Conservation (phyloP, 108 stramenopile genomes). For the Schizochytrium sp. region DNA sequence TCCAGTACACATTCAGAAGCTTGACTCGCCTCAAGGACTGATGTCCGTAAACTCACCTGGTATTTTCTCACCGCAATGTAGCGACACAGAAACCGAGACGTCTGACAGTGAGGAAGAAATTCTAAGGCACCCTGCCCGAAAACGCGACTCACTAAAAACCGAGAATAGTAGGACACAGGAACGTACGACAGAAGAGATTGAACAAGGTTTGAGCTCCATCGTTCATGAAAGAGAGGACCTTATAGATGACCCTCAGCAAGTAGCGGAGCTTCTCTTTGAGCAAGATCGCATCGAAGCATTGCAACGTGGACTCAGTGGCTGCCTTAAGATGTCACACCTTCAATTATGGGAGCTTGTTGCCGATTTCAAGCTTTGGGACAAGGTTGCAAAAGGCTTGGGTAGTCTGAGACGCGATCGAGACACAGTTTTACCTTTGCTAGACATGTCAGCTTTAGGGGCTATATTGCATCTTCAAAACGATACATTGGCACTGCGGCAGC, state of each 20-base stretch:
- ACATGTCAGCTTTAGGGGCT: not conserved
- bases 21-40: no score
- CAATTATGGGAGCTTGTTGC: constrained; percentile 42
- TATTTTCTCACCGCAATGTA: no score
- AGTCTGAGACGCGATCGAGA: not conserved
- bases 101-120: no score
- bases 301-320: constrained; percentile 47
- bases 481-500: not conserved
- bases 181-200: no score
- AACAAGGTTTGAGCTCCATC: no score
- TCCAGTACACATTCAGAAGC: no score
- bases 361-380: constrained; percentile 35
- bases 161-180: no score
- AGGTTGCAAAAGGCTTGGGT: constrained; percentile 11
- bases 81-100: no score
- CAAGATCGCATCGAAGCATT: constrained; percentile 47
- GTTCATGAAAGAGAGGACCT: not conserved
- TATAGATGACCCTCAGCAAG: not conserved
- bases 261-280: constrained; percentile 25
- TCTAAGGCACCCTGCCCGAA: no score
- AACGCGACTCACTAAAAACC: no score
- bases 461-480: not conserved
- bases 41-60: no score
- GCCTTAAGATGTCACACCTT: not conserved
- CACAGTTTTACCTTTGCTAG: not conserved